Percentiles rank a stretch among this genome's conserved stretches.
These are phyloP conservation scores for Naematelia encephala DNA, from an alignment of 768 basidiomycete species.

Conservation along the genomic window DNA sequence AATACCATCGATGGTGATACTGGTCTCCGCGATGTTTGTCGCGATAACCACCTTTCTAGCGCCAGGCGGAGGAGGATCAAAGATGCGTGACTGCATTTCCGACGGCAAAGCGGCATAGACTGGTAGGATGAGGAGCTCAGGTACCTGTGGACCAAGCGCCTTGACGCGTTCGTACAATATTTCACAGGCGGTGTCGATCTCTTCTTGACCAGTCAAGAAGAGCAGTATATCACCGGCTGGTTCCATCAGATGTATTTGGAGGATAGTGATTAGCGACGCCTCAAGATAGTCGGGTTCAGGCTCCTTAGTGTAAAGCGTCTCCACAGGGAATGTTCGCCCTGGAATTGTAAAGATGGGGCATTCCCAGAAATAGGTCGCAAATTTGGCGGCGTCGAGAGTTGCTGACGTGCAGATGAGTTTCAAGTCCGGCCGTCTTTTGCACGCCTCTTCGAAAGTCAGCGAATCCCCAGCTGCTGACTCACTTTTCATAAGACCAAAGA, in stretches of 20 bases:
- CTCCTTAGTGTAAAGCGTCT: constrained; percentile 97
- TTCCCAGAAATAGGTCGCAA: constrained; percentile 97
- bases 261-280: constrained; percentile 95
- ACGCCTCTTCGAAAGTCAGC: constrained; percentile 65
- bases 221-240: constrained; percentile 94
- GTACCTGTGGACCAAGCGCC: constrained; percentile 95
- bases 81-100: constrained; percentile 95
- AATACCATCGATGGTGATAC: constrained; percentile 95
- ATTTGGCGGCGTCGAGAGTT: constrained; percentile 98
- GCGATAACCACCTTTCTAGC: constrained; percentile 99
- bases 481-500: constrained; percentile 94
- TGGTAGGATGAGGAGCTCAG: constrained; percentile 91
- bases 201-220: constrained; percentile 97
- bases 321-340: constrained; percentile 98
- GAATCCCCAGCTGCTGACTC: constrained; percentile 28
- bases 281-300: constrained; percentile 97
- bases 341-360: constrained; percentile 99
- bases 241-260: constrained; percentile 98
- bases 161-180: constrained; percentile 99
- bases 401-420: constrained; percentile 98
- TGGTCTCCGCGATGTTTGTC: constrained; percentile 99
- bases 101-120: constrained; percentile 98
- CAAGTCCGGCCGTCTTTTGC: constrained; percentile 89
- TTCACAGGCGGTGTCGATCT: constrained; percentile 96
- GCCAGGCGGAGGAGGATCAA: constrained; percentile 95